Evolutionary conservation across 768 basidiomycete species (phyloP).

Genomic region (Clavaria fumosa): DNA sequence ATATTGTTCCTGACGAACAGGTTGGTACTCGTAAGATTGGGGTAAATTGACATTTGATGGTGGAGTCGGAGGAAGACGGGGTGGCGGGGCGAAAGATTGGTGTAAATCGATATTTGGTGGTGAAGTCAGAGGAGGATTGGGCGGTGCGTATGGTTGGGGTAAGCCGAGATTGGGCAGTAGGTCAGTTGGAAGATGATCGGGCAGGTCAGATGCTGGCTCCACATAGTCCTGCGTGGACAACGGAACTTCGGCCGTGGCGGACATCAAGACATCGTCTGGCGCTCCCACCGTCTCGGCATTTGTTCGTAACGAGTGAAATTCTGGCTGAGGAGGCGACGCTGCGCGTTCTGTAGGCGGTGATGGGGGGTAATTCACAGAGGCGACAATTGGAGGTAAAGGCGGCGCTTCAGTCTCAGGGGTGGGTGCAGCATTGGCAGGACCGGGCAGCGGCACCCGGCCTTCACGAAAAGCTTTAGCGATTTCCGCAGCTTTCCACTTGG

Average conservation of each 20-base stretch:
- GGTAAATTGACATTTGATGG: conserved; percentile 9
- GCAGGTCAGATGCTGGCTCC: too few species aligned
- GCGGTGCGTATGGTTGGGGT: neutral
- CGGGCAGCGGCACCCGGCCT: conserved; percentile 69
- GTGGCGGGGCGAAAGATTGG: too few species aligned
- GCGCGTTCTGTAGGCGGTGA: neutral
- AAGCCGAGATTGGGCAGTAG: too few species aligned
- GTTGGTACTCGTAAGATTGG: conserved; percentile 8
- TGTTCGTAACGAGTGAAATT: too few species aligned
- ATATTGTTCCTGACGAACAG: conserved; percentile 8
- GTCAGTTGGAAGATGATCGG: too few species aligned
- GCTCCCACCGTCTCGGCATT: too few species aligned
- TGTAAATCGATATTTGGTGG: conserved; percentile 13
- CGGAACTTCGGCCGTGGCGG: too few species aligned
- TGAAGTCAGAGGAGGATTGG: neutral
- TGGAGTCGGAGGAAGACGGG: conserved; percentile 4
- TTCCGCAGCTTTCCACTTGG: conserved; percentile 96
- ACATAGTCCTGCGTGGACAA: too few species aligned
- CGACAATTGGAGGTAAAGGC: neutral
- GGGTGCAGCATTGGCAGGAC: conserved; percentile 45
- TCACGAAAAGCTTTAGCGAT: conserved; percentile 93
- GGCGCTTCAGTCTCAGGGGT: conserved; percentile 6
- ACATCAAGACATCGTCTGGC: too few species aligned
- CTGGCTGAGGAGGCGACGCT: too few species aligned
- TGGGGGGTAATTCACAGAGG: conserved; percentile 5